Evolutionary conservation across 352 stramenopile species (phyloP).

Genomic region (Globisporangium splendens): DNA sequence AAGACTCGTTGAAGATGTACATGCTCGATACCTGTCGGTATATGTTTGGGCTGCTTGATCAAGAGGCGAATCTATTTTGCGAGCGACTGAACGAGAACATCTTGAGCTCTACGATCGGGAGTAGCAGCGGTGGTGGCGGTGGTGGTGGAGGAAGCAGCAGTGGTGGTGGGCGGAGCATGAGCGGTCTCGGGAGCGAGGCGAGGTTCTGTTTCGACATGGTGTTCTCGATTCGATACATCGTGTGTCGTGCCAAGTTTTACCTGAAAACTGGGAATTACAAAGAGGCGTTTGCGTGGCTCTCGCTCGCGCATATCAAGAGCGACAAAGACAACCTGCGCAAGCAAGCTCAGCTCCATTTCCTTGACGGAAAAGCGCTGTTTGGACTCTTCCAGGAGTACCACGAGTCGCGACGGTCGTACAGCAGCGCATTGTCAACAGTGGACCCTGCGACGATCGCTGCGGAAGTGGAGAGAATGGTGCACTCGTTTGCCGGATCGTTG

Average conservation of each 20-base stretch:
- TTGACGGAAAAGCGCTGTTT: slow-evolving; percentile 62
- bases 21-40: slow-evolving; percentile 74
- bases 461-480: slow-evolving; percentile 52
- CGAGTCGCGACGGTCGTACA: slow-evolving; percentile 21
- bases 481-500: slow-evolving; percentile 53
- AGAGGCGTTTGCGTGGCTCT: slow-evolving; percentile 69
- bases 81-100: slow-evolving; percentile 68
- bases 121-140: slow-evolving; percentile 38
- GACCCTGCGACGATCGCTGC: slow-evolving; percentile 23
- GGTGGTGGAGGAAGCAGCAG: slow-evolving; percentile 58
- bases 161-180: slow-evolving; percentile 44
- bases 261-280: slow-evolving; percentile 47
- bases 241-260: slow-evolving; percentile 63
- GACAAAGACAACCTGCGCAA: slow-evolving; percentile 67
- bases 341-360: slow-evolving; percentile 59
- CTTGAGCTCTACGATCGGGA: slow-evolving; percentile 17
- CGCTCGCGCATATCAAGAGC: slow-evolving; percentile 71
- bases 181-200: slow-evolving; percentile 71
- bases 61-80: slow-evolving; percentile 73
- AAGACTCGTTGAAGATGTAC: slow-evolving; percentile 71
- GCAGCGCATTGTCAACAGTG: slow-evolving; percentile 18
- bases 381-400: slow-evolving; percentile 56
- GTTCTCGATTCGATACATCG: slow-evolving; percentile 65
- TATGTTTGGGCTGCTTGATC: slow-evolving; percentile 71
- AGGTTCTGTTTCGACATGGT: slow-evolving; percentile 84